These are phyloP conservation scores for Trematosphaeria pertusa DNA, from an alignment of 2,329 filamentous ascomycete species.

Conservation along the genomic window DNA sequence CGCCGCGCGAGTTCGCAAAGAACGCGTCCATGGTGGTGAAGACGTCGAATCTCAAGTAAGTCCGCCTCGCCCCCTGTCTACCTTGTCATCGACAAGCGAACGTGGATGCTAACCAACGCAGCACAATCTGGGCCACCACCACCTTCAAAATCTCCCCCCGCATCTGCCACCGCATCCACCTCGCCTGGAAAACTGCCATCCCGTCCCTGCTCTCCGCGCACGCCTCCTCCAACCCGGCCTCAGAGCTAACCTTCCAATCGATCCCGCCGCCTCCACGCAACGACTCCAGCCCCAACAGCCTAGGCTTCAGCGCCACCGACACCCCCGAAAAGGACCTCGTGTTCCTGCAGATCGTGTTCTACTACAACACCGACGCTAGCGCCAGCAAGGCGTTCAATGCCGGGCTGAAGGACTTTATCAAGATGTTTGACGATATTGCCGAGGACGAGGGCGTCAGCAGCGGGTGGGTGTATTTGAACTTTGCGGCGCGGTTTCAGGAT, in stretches of 20 bases:
- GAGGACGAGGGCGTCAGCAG: constrained; percentile 23
- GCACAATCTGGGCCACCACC: constrained; percentile 34
- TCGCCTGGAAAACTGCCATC: constrained; percentile 23
- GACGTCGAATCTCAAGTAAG: neutral
- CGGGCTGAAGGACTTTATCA: constrained; percentile 26
- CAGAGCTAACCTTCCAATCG: constrained; percentile 31
- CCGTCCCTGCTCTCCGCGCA: constrained; percentile 22
- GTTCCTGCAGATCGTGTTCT: constrained; percentile 32
- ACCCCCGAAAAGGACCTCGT: constrained; percentile 23
- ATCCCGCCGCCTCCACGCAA: constrained; percentile 23
- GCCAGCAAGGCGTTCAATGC: constrained; percentile 22
- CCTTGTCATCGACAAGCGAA: too few species aligned
- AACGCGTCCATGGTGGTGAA: constrained; percentile 24
- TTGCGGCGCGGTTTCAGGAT: constrained; percentile 46
- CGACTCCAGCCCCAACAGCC: constrained; percentile 19
- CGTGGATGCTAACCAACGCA: constrained; percentile 4
- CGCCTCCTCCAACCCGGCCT: constrained; percentile 15
- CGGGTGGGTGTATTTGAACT: constrained; percentile 41
- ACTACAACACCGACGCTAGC: constrained; percentile 18
- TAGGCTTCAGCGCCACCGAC: constrained; percentile 22
- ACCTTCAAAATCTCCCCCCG: constrained; percentile 27
- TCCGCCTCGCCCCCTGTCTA: neutral
- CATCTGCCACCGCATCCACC: constrained; percentile 27
- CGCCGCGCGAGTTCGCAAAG: constrained; percentile 25
- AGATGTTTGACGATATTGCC: constrained; percentile 23